Evolutionary conservation across 768 basidiomycete genomes (phyloP).

Genomic region (Nevesoporus exiguus): DNA sequence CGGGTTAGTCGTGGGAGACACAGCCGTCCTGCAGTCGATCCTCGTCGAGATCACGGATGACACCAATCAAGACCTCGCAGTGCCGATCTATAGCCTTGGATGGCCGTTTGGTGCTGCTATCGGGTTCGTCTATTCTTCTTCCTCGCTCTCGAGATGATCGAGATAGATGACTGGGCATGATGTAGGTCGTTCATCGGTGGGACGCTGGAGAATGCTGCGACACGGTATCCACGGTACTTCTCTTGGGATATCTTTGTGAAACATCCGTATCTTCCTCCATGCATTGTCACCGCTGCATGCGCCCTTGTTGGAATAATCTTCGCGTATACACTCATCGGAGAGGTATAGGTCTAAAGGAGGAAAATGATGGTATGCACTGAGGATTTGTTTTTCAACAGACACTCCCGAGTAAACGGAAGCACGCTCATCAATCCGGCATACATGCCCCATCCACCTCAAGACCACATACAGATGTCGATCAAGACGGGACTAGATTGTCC

Average conservation of each 20-base stretch:
- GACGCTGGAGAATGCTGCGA: no score
- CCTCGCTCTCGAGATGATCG: background rate
- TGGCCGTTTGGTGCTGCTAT: constrained; percentile 57
- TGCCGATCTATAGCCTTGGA: no score
- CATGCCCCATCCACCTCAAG: background rate
- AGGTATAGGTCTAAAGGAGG: constrained; percentile 12
- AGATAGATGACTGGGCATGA: background rate
- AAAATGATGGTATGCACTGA: background rate
- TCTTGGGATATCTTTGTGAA: no score
- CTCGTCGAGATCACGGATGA: no score
- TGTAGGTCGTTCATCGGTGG: constrained; percentile 22
- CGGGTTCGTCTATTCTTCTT: constrained; percentile 35
- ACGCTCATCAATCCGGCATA: no score
- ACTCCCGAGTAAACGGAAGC: constrained; percentile 16
- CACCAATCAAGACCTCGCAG: no score
- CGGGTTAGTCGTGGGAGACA: constrained; percentile 60
- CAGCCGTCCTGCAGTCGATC: constrained; percentile 59
- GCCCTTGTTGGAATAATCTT: constrained; percentile 7
- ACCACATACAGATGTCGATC: no score
- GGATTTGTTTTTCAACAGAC: background rate
- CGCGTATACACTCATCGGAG: constrained; percentile 18
- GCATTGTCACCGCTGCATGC: constrained; percentile 8
- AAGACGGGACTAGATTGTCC: no score
- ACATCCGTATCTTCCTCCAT: no score
- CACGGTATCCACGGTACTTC: no score